Conservation (phyloP, 2,329 filamentous ascomycete genomes). For the Chaetomium olivaceum region DNA sequence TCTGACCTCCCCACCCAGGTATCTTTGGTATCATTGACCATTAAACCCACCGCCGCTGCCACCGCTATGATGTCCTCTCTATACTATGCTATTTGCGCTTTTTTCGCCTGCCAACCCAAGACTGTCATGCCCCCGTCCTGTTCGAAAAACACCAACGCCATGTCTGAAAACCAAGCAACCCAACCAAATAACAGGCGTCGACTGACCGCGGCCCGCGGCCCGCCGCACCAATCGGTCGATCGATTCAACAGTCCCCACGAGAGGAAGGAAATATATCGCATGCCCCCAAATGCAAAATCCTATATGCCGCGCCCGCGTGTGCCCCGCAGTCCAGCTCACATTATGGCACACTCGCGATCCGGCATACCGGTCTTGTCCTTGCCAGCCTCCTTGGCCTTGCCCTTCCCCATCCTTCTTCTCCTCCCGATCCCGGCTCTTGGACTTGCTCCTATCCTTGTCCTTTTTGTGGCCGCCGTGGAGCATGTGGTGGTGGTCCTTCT, state of each 20-base stretch:
- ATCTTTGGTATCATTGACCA: slow-evolving; percentile 4
- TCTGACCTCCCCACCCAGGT: neutral
- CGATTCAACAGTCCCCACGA: neutral
- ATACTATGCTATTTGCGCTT: neutral
- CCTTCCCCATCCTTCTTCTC: slow-evolving; percentile 38
- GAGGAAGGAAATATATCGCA: neutral
- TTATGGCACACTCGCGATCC: slow-evolving; percentile 33
- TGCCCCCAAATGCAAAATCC: neutral
- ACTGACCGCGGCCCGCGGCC: neutral
- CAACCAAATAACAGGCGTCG: neutral
- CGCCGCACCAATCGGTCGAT: too few species aligned
- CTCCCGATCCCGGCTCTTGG: slow-evolving; percentile 41
- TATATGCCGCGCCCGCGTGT: too few species aligned
- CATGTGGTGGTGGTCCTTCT: slow-evolving; percentile 18
- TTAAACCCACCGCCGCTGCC: neutral
- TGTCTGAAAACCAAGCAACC: neutral
- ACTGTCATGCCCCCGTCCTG: neutral
- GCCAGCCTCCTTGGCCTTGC: slow-evolving; percentile 14
- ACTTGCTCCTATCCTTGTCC: slow-evolving; percentile 41
- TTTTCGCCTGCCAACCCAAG: neutral
- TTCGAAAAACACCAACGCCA: neutral
- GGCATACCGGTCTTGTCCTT: slow-evolving; percentile 24
- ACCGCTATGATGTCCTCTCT: neutral
- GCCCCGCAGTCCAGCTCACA: slow-evolving; percentile 25
- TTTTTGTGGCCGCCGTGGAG: slow-evolving; percentile 19